Base-by-base conservation (phyloP, 768 basidiomycete genomes). In the Boletus rubescentipes region DNA sequence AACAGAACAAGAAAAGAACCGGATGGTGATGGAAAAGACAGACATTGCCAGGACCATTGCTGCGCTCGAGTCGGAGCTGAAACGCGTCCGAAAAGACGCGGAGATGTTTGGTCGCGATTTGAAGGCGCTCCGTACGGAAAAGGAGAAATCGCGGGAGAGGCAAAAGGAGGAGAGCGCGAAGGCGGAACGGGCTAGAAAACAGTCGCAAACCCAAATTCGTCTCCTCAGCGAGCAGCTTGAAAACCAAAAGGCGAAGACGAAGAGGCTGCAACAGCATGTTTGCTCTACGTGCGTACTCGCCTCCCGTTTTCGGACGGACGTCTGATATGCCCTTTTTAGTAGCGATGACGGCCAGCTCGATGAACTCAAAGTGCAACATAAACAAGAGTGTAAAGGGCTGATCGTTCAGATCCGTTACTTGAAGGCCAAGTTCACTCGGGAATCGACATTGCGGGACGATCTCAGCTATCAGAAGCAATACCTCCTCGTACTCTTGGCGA, bases 331-430 rank as follows among this genome's bases (percentile, higher is more conserved):
- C 29, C 14, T 20, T 26, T 21, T 20, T 57, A 36, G 23, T 52
- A 86, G 85, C 18, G 82, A 88, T 55, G 77, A 79, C 5, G 64
- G 61, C 15, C 80, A 85, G 63, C 58, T 91, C 5, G 75, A 76
- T 3, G 73, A 75, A 12, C 63, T 91, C 58, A 85, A 79, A 59
- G 61, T 73, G 3, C 85, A 84, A 68, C 91, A 93, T 66, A 91
- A 89, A 58, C 82, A 84, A 57, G 93, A 98, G 67, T 89, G 89
- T 75, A 94, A 93, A 66, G 92, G 93, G 9, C 75, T 98, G 18
- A 85, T 98, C 45, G 83, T 91, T 9, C 93, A 97, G 69, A 93
- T 97, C 54, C 81, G 79, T 38, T 98, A 97, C 71, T 78, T 98
- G 61, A 96, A 98, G 69, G 88, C 89, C 50, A 93, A 92, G 66